These are phyloP conservation scores for Corynespora cassiicola DNA, from an alignment of 2,329 filamentous ascomycete genomes.

Conservation along the genomic window DNA sequence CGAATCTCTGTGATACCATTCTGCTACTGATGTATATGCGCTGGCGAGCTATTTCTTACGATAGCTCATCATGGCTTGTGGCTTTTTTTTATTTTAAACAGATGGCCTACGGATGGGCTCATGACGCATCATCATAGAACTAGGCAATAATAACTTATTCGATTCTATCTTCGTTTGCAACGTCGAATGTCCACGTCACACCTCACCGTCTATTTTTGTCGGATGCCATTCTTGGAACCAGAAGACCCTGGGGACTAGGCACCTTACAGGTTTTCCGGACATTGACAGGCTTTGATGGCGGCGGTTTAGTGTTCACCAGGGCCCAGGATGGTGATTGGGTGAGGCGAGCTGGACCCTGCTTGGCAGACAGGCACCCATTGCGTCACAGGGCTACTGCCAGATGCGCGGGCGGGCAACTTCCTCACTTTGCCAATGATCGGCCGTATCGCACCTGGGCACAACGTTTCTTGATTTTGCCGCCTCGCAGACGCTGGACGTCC, in stretches of 20 bases:
- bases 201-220: too few species aligned
- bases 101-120: too few species aligned
- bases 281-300: not conserved
- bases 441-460: slow-evolving; percentile 11
- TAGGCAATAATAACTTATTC: slow-evolving; percentile 7
- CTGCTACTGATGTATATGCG: too few species aligned
- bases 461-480: slow-evolving; percentile 15
- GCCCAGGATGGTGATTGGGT: slow-evolving; percentile 21
- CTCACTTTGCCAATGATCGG: slow-evolving; percentile 18
- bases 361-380: slow-evolving; percentile 21
- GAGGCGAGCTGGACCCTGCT: slow-evolving; percentile 9
- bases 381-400: slow-evolving; percentile 15
- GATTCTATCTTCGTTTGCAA: too few species aligned
- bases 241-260: not conserved
- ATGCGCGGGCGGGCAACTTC: slow-evolving; percentile 12
- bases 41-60: too few species aligned
- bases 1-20: slow-evolving; percentile 30
- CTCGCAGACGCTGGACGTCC: slow-evolving; percentile 7
- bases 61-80: too few species aligned
- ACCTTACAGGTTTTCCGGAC: not conserved
- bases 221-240: slow-evolving; percentile 1
- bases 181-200: too few species aligned
- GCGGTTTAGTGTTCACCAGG: slow-evolving; percentile 1
- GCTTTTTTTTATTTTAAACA: too few species aligned
- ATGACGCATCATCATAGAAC: slow-evolving; percentile 2